Evolutionary conservation across 2,329 filamentous ascomycete species (phyloP).

Genomic region (Hymenotorrendiella dingleyae): DNA sequence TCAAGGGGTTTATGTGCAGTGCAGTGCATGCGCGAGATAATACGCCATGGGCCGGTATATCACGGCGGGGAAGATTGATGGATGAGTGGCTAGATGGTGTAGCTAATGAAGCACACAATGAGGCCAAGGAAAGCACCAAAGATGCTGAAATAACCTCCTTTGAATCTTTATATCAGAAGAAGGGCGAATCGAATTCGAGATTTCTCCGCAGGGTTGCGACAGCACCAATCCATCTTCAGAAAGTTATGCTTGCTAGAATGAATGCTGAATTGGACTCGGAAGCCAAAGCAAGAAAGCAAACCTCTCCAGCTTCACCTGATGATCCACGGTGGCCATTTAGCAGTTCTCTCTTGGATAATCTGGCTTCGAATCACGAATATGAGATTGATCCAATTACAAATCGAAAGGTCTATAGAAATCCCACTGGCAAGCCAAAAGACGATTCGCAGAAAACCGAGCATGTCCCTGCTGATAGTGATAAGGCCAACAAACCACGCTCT

Average conservation of each 20-base stretch:
- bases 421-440: not conserved
- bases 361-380: constrained; percentile 27
- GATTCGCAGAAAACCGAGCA: constrained; percentile 11
- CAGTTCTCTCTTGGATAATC: too few species aligned
- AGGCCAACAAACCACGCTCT: too few species aligned
- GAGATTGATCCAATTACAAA: constrained; percentile 56
- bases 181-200: too few species aligned
- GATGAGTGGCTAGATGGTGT: too few species aligned
- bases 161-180: not conserved
- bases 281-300: too few species aligned
- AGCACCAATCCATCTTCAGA: too few species aligned
- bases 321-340: too few species aligned
- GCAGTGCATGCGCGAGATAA: constrained; percentile 33
- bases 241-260: too few species aligned
- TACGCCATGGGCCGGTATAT: too few species aligned
- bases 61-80: constrained; percentile 29
- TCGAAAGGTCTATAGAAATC: constrained; percentile 36
- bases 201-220: too few species aligned
- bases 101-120: not conserved
- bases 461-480: constrained; percentile 27
- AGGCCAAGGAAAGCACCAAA: constrained; percentile 33
- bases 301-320: too few species aligned
- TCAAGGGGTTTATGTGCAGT: constrained; percentile 39
- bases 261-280: too few species aligned
- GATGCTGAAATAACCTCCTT: not conserved